These are phyloP conservation scores for Medicago lupulina DNA, from an alignment of 306 rosid genomes.

Conservation along the genomic window DNA sequence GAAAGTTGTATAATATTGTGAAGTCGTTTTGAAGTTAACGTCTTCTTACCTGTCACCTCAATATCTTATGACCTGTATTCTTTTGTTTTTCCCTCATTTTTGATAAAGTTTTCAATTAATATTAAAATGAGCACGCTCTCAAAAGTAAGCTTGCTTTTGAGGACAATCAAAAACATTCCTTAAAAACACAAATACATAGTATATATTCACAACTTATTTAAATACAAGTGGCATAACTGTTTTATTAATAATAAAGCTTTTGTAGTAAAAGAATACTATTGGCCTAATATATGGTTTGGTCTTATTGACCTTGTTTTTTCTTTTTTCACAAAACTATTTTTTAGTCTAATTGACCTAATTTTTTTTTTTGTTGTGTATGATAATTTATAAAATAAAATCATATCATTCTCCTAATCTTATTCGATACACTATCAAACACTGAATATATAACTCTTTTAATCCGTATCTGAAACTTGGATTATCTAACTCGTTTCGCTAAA, in stretches of 20 bases:
- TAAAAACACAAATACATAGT: background rate
- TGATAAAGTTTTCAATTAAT: background rate
- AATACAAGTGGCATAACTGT: background rate
- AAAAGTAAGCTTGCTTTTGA: background rate
- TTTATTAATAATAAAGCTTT: background rate
- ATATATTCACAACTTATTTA: background rate
- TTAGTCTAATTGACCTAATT: too few species aligned
- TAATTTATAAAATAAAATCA: too few species aligned
- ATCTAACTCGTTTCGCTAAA: too few species aligned
- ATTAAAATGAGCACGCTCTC: background rate
- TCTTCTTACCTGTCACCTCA: background rate
- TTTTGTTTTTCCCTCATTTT: background rate
- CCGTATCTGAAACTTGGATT: too few species aligned
- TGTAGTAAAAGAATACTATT: background rate
- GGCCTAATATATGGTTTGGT: constrained; percentile 8
- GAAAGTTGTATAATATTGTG: too few species aligned
- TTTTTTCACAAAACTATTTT: too few species aligned
- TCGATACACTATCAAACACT: too few species aligned
- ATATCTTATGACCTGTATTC: constrained; percentile 24
- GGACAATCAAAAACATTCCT: constrained; percentile 7
- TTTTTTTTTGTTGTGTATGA: too few species aligned
- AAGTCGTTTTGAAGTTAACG: too few species aligned
- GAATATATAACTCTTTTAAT: too few species aligned
- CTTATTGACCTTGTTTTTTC: too few species aligned
- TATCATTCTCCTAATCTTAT: too few species aligned